Percentiles rank a stretch among this genome's conserved stretches.
Evolutionary conservation across 495 filamentous ascomycete species (phyloP).

Genomic region (Coniosporium apollinis): DNA sequence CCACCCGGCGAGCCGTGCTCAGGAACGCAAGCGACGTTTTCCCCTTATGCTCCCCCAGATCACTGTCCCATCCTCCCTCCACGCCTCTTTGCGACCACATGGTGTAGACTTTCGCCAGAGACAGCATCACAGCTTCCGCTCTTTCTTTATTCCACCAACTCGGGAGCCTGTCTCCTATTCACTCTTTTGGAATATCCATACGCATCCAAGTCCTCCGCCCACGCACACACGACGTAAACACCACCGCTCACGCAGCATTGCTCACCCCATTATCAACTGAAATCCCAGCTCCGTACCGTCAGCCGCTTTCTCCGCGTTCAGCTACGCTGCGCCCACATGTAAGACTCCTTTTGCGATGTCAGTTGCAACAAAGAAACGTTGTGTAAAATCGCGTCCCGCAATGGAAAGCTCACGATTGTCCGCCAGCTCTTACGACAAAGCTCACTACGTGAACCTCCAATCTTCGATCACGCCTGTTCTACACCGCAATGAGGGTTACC

Average conservation of each 20-base stretch:
- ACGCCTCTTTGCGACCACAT: too few species aligned
- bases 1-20: too few species aligned
- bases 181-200: constrained; percentile 4
- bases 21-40: too few species aligned
- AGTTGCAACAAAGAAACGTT: background rate
- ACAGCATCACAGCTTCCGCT: too few species aligned
- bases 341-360: background rate
- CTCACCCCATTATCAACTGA: background rate
- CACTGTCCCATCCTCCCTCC: too few species aligned
- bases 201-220: background rate
- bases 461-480: background rate
- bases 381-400: background rate
- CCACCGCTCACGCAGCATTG: too few species aligned
- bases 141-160: too few species aligned
- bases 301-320: background rate
- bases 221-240: background rate
- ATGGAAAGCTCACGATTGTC: background rate
- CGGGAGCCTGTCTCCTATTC: constrained; percentile 8
- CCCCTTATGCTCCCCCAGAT: too few species aligned
- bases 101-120: too few species aligned
- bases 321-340: background rate
- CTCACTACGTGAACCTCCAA: background rate
- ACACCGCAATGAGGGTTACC: constrained; percentile 15
- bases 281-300: background rate
- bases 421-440: background rate